Evolutionary conservation across 176 grass and related monocot species (phyloP).

Genomic region (Raddia guianensis): DNA sequence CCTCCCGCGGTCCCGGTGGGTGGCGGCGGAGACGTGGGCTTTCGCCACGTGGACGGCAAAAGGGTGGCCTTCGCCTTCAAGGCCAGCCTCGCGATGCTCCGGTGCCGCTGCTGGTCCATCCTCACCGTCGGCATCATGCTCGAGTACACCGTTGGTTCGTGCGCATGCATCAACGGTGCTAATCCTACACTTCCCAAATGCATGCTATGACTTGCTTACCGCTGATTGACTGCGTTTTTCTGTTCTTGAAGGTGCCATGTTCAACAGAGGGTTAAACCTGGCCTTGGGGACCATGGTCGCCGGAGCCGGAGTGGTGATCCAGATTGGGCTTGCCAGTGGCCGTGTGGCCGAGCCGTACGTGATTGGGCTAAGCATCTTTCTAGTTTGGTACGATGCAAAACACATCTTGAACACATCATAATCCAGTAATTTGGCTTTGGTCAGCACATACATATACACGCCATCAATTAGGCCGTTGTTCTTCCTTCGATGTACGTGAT

Average conservation of each 20-base stretch:
- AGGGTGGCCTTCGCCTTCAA: constrained; percentile 58
- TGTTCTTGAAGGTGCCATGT: constrained; percentile 55
- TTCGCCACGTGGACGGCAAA: constrained; percentile 50
- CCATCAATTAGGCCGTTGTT: too few relatives aligned
- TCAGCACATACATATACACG: background rate
- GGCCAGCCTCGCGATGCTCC: constrained; percentile 60
- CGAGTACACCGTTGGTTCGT: constrained; percentile 76
- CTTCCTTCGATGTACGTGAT: too few relatives aligned
- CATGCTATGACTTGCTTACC: too few relatives aligned
- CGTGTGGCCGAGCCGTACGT: constrained; percentile 39
- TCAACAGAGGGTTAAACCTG: constrained; percentile 65
- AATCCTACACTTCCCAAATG: too few relatives aligned
- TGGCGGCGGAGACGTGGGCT: constrained; percentile 32
- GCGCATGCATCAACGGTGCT: background rate
- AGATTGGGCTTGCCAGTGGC: constrained; percentile 33
- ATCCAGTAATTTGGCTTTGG: background rate
- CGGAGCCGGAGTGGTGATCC: constrained; percentile 47
- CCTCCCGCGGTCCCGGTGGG: background rate
- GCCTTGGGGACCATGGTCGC: constrained; percentile 49
- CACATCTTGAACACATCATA: background rate
- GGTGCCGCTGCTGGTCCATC: constrained; percentile 59
- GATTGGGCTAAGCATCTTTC: constrained; percentile 65
- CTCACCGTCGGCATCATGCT: constrained; percentile 68
- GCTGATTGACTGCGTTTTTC: background rate
- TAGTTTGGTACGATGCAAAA: constrained; percentile 47